Conservation (phyloP, 2,329 filamentous ascomycete genomes). For the Teratosphaeria nubilosa region DNA sequence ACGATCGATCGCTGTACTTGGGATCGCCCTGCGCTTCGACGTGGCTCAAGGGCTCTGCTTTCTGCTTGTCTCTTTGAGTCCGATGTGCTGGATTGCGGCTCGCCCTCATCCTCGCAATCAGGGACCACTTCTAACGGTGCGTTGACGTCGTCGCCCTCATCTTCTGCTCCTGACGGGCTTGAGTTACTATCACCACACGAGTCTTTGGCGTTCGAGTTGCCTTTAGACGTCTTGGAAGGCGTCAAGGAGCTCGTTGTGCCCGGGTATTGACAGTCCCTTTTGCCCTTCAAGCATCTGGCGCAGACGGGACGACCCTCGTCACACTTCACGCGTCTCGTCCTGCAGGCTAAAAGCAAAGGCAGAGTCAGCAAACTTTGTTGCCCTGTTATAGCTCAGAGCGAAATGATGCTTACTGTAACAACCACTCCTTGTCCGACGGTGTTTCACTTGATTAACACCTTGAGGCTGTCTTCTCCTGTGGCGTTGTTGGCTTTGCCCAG, state of each 20-base stretch:
- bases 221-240: conserved; percentile 33
- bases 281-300: conserved; percentile 84
- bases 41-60: background rate
- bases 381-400: conserved; percentile 56
- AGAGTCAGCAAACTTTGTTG: background rate
- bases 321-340: conserved; percentile 47
- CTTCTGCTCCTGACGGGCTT: conserved; percentile 37
- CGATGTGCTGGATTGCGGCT: conserved; percentile 15
- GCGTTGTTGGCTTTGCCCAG: conserved; percentile 13
- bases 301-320: conserved; percentile 82
- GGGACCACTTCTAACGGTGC: conserved; percentile 33
- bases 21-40: background rate
- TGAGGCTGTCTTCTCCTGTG: conserved; percentile 19
- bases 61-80: background rate
- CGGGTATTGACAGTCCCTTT: conserved; percentile 82
- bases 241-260: conserved; percentile 51
- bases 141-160: conserved; percentile 36
- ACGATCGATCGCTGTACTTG: conserved; percentile 11
- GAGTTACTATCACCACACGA: conserved; percentile 37
- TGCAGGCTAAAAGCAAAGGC: background rate
- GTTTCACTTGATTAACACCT: conserved; percentile 67
- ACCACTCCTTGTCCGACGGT: conserved; percentile 83
- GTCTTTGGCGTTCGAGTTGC: conserved; percentile 35
- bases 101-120: conserved; percentile 29
- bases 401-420: conserved; percentile 77